Evolutionary conservation across 116 monocot species (phyloP), one percentile per base, ranked within the genome.

Genomic region (Trichopus zeylanicus): DNA sequence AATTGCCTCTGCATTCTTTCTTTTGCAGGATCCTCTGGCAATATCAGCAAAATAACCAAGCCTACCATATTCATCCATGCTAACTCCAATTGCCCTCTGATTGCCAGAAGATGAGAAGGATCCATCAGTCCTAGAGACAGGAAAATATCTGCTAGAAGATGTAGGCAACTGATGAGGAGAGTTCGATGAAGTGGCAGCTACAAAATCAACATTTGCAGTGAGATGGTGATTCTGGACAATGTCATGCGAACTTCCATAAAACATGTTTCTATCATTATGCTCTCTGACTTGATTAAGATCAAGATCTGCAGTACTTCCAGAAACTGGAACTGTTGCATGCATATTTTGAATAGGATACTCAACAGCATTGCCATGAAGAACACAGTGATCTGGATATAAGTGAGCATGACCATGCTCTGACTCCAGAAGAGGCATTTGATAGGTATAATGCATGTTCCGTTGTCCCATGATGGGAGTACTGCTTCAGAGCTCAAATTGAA

Each of bases 1-100:
- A 71, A 58, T 38, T 10, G 39, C 31, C 53, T 67, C 76, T 9
- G 51, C 51, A 64, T 75, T 72, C 53, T 81, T 81, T 62, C 67
- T 68, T 66, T 86, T 81, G 56, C 53, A 60, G 52, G 48, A 71
- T 59, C 39, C 71, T 31, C 71, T 63, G 4, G 11, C 25, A 49
- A 30, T 47, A 32, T 78, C 69, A 29, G 31, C 15, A 59, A 69
- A 62, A 52, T 69, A 28, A 63, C 47, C 57, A 54, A 49, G 49
- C 30, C 65, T 46, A 29, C 55, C 65, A 81, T 42, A 62, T 16
- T 70, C 75, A 59, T 70, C 62, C 35, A 57, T 59, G 32, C 11
- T 48, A 69, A 61, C 21, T 60, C 26, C 61, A 38, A 54, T 42
- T 53, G 58, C 51, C 55, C 47, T 46, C 37, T 69, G 52, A 54